Base-by-base conservation (phyloP, 352 stramenopile genomes). In the Pythium apleroticum region DNA sequence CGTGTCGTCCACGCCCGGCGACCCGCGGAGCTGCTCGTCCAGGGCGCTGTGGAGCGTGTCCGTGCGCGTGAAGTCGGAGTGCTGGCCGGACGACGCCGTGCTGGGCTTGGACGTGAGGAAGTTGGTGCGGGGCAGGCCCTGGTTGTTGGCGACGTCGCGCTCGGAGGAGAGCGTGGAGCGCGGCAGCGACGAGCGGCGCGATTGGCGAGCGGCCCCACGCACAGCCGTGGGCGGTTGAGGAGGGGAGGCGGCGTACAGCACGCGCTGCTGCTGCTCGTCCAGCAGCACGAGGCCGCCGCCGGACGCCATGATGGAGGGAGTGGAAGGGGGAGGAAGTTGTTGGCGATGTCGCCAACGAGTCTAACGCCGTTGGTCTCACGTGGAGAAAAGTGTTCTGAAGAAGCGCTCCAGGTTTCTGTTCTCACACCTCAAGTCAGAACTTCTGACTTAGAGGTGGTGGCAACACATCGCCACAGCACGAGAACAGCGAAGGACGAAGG, bases 211-310 rank as follows among this genome's bases (percentile, higher is more conserved):
- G 31, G 45, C 12, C 12, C 17, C 31, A 54, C 30, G 6, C 12
- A 63, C 50, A 59, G 65, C 8, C 52, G n/a, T n/a, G 63, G 66
- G 0, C 52, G 19, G 12, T 1, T 56, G 46, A 12, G 62, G 59
- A 5, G 52, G 52, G n/a, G 33, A 17, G 14, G 33, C 28, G 50
- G 22, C 22, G 9, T 61, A 73, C n/a, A 90, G 63, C 59, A 63
- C 57, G 24, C 70, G 76, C 69, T 85, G 75, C 74, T 87, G 75
- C 27, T 90, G 72, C 20, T 88, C 77, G 31, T 90, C 77, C 22
- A 88, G 69, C 14, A 88, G 56, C 24, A 87, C 49, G 60, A 90
- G 57, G 15, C 59, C 30, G 10, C 10, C 5, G 30, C 30, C 65
- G 27, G 31, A 25, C 24, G 27, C 59, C 57, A 60, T 71, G 35